These are phyloP conservation scores for Mentha longifolia DNA, from an alignment of 257 asterid genomes.

Conservation along the genomic window DNA sequence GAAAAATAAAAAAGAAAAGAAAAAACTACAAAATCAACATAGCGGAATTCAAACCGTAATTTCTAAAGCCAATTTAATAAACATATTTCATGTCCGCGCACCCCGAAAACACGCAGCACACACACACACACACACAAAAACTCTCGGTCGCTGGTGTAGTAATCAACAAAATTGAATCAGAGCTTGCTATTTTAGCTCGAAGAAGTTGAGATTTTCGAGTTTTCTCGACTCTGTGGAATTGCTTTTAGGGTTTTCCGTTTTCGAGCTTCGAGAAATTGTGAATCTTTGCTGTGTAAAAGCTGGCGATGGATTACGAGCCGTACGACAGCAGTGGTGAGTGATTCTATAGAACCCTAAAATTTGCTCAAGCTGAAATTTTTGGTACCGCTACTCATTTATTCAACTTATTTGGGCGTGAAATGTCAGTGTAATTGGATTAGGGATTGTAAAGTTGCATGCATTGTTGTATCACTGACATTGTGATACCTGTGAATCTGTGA, in stretches of 20 bases:
- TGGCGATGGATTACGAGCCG: constrained; percentile 70
- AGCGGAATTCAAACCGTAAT: constrained; percentile 54
- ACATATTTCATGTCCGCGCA: constrained; percentile 62
- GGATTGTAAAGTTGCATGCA: constrained; percentile 34
- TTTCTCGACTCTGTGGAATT: constrained; percentile 20
- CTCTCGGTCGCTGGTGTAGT: constrained; percentile 30
- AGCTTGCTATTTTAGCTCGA: no score
- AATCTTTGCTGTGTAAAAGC: constrained; percentile 44
- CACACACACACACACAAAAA: constrained; percentile 28
- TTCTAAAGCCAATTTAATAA: constrained; percentile 39
- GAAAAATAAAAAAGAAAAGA: no score
- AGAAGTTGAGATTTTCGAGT: constrained; percentile 19
- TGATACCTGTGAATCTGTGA: constrained; percentile 8
- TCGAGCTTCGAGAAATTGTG: constrained; percentile 34
- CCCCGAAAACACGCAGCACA: constrained; percentile 15
- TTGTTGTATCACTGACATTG: constrained; percentile 30
- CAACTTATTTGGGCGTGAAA: constrained; percentile 29
- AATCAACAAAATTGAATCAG: constrained; percentile 36
- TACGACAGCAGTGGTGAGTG: constrained; percentile 77
- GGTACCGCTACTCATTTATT: constrained; percentile 24
- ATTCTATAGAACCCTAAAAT: constrained; percentile 1
- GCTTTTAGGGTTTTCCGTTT: constrained; percentile 26
- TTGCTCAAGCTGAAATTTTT: not conserved
- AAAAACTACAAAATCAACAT: constrained; percentile 30
- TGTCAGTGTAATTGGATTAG: constrained; percentile 25